Evolutionary conservation across 257 asterid genomes (phyloP).

Genomic region (Solanum verrucosum): DNA sequence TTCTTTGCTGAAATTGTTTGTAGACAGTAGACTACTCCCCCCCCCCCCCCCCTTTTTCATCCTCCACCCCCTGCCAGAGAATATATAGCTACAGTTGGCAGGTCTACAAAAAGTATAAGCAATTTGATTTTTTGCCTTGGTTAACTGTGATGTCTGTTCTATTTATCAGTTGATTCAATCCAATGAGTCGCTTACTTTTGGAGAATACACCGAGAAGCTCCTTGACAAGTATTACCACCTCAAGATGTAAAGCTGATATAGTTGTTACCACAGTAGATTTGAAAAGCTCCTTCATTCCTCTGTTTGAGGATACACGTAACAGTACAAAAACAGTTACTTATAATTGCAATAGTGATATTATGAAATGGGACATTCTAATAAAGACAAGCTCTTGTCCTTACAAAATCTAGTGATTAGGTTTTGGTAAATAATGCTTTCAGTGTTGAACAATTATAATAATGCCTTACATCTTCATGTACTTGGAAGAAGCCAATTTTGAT

Average conservation of each 20-base stretch:
- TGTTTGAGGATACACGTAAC: neutral
- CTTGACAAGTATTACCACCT: conserved; percentile 79
- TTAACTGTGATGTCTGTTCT: neutral
- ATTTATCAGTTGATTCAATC: conserved; percentile 42
- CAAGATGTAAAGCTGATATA: conserved; percentile 17
- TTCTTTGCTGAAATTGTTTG: neutral
- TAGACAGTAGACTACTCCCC: neutral
- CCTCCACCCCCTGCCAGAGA: neutral
- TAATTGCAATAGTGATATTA: neutral
- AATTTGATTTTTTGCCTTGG: neutral
- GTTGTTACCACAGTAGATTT: neutral
- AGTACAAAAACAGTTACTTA: neutral
- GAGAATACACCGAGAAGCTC: conserved; percentile 80
- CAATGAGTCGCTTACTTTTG: conserved; percentile 60
- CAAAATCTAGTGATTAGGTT: neutral
- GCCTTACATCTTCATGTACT: neutral
- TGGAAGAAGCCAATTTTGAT: neutral
- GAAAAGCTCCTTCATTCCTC: neutral
- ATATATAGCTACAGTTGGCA: neutral
- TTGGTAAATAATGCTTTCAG: neutral
- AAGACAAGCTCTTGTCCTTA: neutral
- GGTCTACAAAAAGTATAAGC: neutral
- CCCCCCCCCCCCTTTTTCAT: neutral
- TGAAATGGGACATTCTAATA: neutral
- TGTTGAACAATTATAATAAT: neutral